These are phyloP conservation scores for Penicillium thymicola DNA, from an alignment of 2,329 filamentous ascomycete species.

Conservation along the genomic window DNA sequence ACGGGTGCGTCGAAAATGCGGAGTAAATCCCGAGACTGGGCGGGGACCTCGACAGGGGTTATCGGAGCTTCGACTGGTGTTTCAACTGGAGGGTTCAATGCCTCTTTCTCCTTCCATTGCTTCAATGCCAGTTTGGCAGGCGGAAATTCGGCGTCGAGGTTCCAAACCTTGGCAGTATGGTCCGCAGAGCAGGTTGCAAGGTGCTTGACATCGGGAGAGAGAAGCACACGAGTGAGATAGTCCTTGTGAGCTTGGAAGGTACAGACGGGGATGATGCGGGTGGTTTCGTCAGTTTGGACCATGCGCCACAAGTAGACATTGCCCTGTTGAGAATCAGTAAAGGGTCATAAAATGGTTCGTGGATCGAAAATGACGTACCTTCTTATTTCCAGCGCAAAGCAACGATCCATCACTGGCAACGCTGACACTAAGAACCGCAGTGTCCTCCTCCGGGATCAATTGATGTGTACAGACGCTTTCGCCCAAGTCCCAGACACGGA, in stretches of 20 bases:
- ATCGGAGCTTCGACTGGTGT: slow-evolving; percentile 16
- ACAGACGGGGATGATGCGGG: slow-evolving; percentile 79
- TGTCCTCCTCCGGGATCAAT: slow-evolving; percentile 92
- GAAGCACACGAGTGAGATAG: slow-evolving; percentile 86
- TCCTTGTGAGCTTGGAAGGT: slow-evolving; percentile 88
- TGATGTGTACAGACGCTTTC: slow-evolving; percentile 98
- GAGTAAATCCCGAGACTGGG: slow-evolving; percentile 24
- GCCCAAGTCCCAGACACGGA: slow-evolving; percentile 92
- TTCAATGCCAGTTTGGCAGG: slow-evolving; percentile 38
- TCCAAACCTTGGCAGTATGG: slow-evolving; percentile 95
- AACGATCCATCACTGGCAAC: slow-evolving; percentile 92
- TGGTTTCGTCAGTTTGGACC: slow-evolving; percentile 75
- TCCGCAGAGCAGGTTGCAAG: slow-evolving; percentile 91
- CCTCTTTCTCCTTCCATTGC: slow-evolving; percentile 22
- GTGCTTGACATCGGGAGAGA: slow-evolving; percentile 91
- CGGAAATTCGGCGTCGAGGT: slow-evolving; percentile 67
- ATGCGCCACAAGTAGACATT: slow-evolving; percentile 98
- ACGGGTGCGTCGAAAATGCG: slow-evolving; percentile 26
- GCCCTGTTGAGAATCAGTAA: slow-evolving; percentile 56
- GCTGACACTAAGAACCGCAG: slow-evolving; percentile 89
- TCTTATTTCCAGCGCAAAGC: slow-evolving; percentile 89
- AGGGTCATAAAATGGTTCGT: neutral
- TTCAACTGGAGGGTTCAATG: slow-evolving; percentile 12
- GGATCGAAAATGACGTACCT: slow-evolving; percentile 48
- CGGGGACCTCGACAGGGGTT: slow-evolving; percentile 18